Base-by-base conservation (phyloP, 1,139 yeast species). In the Geotrichum europaeum region DNA sequence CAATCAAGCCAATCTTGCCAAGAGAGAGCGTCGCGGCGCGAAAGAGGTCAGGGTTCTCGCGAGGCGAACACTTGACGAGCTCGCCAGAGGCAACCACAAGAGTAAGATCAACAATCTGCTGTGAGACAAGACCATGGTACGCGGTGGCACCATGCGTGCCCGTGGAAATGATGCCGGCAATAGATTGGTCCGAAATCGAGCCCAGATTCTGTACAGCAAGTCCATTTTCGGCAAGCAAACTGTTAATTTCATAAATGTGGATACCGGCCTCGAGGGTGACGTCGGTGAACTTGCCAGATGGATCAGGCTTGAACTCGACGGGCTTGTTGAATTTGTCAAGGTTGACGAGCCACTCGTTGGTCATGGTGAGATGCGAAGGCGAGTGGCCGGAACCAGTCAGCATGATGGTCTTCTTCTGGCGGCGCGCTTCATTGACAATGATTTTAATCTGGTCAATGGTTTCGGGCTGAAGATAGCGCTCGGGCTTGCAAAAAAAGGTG, bases 111-210 rank as follows among this genome's bases (percentile, higher is more conserved):
- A 92, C 97, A 63, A 90, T 81, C 73, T 91, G 97, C 69, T 91
- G 94, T 12, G 95, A 84, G 3, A 94, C 89, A 54, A 92, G 79
- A 0, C 98, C 97, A 69, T 94, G 98, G 72, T 81, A 89, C 58
- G 94, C 95, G 9, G 96, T 86, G 0, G 97, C 88, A 1, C 99
- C 99, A 71, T 94, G 99, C 0, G 98, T 91, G 49, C 98, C 98
- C 0, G 99, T 94, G 1, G 96, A 88, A 57, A 94, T 90, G 65
- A 92, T 84, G 4, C 99, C 99, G 2, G 96, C 99, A 52, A 91
- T 79, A 18, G 96, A 88, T 72, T 94, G 99, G 65, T 91, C 97
- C 53, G 96, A 86, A 63, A 94, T 94, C 1, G 97, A 91, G 0
- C 98, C 99, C 71, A 94, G 78, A 70, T 89, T 92, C 74, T 94